A percentile compares a stretch with the other conserved stretches of the same genome.
phyloP scores from a whole-genome alignment of 2,329 filamentous ascomycete genomes.

The Diaporthe eres region DNA sequence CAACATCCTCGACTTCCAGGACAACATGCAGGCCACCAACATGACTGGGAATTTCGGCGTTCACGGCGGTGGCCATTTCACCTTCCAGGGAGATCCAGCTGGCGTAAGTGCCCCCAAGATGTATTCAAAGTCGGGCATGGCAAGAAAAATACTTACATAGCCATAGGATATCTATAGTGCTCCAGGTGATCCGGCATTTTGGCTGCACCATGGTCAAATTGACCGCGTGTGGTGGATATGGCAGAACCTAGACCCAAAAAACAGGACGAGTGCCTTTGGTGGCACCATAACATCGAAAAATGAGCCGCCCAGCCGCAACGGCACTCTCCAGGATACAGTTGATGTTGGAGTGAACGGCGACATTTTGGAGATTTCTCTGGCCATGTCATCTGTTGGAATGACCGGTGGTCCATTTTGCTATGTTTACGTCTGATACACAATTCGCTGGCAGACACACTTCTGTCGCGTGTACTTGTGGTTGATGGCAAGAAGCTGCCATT shows the following conservation, averaged over 20 bases:
- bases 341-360: neutral
- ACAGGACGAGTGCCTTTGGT: neutral
- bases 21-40: conserved; percentile 10
- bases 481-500: neutral
- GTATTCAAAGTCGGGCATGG: neutral
- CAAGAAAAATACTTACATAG: neutral
- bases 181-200: conserved; percentile 51
- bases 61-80: conserved; percentile 36
- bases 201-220: conserved; percentile 51
- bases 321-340: neutral
- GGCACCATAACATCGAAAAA: conserved; percentile 8
- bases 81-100: conserved; percentile 17
- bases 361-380: neutral
- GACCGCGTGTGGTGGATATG: conserved; percentile 45
- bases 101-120: neutral
- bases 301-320: conserved; percentile 7
- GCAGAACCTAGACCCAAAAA: conserved; percentile 38
- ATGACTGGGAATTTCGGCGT: conserved; percentile 18
- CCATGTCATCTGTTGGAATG: conserved; percentile 1
- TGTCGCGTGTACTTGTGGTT: neutral
- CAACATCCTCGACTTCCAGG: conserved; percentile 41
- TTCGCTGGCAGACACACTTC: too few species aligned
- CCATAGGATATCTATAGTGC: conserved; percentile 23
- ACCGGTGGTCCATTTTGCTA: conserved; percentile 9
- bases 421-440: neutral